A percentile compares a stretch with the other conserved stretches of the same genome.
These are phyloP conservation scores for Verbascum thapsus DNA, from an alignment of 257 asterid species.

Conservation along the genomic window DNA sequence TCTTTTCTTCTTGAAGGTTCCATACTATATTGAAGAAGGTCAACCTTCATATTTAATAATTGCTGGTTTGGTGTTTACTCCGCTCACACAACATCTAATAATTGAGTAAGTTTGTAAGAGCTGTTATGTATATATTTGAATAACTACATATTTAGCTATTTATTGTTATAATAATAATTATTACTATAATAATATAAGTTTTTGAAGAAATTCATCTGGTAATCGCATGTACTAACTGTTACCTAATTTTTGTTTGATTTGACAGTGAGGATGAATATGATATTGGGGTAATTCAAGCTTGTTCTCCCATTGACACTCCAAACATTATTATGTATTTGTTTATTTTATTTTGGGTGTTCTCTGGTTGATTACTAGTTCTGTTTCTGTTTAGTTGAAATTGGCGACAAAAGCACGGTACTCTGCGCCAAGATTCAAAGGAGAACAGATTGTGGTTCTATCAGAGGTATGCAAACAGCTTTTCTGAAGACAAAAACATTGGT, in stretches of 20 bases:
- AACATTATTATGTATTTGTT: constrained; percentile 3
- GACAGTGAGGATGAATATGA: constrained; percentile 89
- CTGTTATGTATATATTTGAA: constrained; percentile 33
- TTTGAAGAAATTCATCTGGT: no score
- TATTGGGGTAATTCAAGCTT: constrained; percentile 73
- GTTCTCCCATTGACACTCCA: neutral
- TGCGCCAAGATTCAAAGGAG: constrained; percentile 78
- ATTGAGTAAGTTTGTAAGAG: no score
- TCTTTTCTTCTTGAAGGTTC: no score
- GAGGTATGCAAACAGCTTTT: no score
- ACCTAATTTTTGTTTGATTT: no score
- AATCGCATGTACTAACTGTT: no score
- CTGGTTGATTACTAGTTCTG: no score
- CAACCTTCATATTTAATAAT: constrained; percentile 88
- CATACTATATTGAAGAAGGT: constrained; percentile 89
- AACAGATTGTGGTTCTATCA: constrained; percentile 84
- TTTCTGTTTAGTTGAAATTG: constrained; percentile 69
- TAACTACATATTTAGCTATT: no score
- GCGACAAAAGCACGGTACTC: constrained; percentile 88
- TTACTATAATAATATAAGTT: no score
- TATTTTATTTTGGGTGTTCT: no score
- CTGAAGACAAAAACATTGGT: no score
- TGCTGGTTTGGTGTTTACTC: constrained; percentile 98
- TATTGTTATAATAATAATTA: no score
- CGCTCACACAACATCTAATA: constrained; percentile 88